phyloP scores from a whole-genome alignment of 306 rosid species.

The Alnus rubra region DNA sequence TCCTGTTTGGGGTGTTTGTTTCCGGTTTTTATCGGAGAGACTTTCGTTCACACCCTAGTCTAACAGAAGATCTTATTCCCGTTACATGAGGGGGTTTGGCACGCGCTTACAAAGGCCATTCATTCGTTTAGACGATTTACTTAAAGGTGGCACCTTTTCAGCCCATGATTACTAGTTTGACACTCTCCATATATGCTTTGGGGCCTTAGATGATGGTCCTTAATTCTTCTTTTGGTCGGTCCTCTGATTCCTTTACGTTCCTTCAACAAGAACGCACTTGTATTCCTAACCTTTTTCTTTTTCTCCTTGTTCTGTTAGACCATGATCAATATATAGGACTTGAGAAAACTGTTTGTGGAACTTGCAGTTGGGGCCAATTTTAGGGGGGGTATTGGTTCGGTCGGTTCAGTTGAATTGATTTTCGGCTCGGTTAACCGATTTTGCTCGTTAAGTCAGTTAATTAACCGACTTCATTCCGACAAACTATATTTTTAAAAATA shows the following conservation, averaged over 20 bases:
- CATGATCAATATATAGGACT: neutral
- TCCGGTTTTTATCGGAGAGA: no score
- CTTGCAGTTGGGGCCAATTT: neutral
- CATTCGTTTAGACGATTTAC: conserved; percentile 25
- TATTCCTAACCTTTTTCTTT: conserved; percentile 12
- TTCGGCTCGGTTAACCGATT: no score
- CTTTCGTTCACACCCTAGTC: no score
- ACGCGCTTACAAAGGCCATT: conserved; percentile 15
- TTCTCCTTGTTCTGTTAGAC: neutral
- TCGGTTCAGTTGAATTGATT: no score
- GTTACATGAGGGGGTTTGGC: conserved; percentile 7
- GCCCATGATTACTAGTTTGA: conserved; percentile 18
- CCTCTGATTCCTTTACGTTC: neutral
- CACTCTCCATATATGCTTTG: neutral
- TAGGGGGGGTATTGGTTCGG: no score
- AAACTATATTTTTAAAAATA: no score
- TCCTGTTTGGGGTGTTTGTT: no score
- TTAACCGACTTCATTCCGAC: no score
- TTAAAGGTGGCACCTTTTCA: conserved; percentile 1
- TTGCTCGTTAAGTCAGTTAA: no score
- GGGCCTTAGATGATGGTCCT: conserved; percentile 9
- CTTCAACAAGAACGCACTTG: conserved; percentile 15
- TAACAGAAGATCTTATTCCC: no score
- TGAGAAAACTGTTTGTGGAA: neutral
- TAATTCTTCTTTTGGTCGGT: conserved; percentile 8